phyloP scores from a whole-genome alignment of 495 filamentous ascomycete genomes.

The Emericellopsis terricola region DNA sequence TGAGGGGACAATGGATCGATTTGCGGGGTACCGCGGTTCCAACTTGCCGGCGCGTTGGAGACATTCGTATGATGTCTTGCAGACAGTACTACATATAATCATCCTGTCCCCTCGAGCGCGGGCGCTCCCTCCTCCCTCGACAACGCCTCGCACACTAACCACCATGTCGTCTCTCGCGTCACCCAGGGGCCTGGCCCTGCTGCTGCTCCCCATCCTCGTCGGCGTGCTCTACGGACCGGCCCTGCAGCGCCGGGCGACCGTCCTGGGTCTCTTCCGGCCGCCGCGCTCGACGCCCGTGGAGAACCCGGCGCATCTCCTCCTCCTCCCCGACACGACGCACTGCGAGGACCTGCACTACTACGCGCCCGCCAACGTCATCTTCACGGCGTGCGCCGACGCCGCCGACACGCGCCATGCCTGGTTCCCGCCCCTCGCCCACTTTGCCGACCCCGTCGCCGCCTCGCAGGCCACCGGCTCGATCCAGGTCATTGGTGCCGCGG shows the following conservation, averaged over 20 bases:
- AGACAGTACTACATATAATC: too few relatives aligned
- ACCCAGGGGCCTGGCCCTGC: too few relatives aligned
- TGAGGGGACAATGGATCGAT: too few relatives aligned
- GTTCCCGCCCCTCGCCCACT: constrained; percentile 33
- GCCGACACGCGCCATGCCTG: constrained; percentile 26
- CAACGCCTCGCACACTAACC: too few relatives aligned
- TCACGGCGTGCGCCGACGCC: constrained; percentile 37
- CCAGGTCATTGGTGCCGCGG: constrained; percentile 37
- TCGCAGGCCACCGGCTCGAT: constrained; percentile 23
- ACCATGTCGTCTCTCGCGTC: too few relatives aligned
- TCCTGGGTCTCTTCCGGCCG: constrained; percentile 12
- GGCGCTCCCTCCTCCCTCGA: too few relatives aligned
- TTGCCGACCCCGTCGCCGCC: constrained; percentile 15
- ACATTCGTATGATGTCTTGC: too few relatives aligned
- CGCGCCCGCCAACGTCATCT: constrained; percentile 26
- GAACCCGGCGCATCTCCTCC: constrained; percentile 6
- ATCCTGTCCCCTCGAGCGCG: too few relatives aligned
- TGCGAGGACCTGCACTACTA: constrained; percentile 46
- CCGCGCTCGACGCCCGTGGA: constrained; percentile 2
- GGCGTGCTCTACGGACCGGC: neutral
- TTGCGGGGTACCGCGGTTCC: too few relatives aligned
- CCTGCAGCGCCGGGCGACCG: constrained; percentile 4
- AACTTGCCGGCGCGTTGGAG: too few relatives aligned
- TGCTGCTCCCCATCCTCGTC: neutral
- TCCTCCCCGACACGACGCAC: constrained; percentile 32